Base-by-base conservation (phyloP, 2,329 filamentous ascomycete genomes). In the Alternaria hordeiaustralica region DNA sequence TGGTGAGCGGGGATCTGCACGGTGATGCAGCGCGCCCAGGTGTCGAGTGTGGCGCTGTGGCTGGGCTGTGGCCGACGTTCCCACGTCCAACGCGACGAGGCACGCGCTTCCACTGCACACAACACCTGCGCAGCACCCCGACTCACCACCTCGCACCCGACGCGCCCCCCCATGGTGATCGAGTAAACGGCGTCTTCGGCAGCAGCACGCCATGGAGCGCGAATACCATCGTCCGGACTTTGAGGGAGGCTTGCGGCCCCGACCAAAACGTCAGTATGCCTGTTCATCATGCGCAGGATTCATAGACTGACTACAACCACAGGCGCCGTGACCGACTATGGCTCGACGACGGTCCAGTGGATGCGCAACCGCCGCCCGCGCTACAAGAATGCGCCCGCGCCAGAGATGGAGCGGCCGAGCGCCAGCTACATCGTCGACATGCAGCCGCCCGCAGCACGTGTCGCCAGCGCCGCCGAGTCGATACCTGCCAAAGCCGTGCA, bases 401-500 rank as follows among this genome's bases (percentile, higher is more conserved):
- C 93, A 72, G 94, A 97, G 82, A 84, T 87, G 47, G 95, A 97
- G 81, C 85, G 95, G 61, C 94, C 94, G 1, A 96, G 92, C 78
- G 84, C 90, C 43, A 97, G 93, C 83, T 98, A 96, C 78, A 92
- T 97, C 46, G 88, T 97, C 49, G 92, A 97, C 85, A 95, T 98
- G 88, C 85, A 96, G 23, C 94, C 95, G 3, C 95, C 96, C 2
- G 85, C 90, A 46, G 94, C 92, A 36, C 87, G 92, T 76, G 84
- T 89, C 56, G 87, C 89, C 68, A 90, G 87, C 66, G 89, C 94
- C 20, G 93, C 90, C 62, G 94, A 97, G 78, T 92, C 93, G 1
- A 92, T 99, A 49, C 95, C 96, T 12, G 92, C 93, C n/a, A 95
- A 96, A 74, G 94, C 97, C 78, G 87, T 99, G 44, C 96, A 99